These are phyloP conservation scores for Macaranga tanarius DNA, from an alignment of 441 rosid species.

Conservation along the genomic window DNA sequence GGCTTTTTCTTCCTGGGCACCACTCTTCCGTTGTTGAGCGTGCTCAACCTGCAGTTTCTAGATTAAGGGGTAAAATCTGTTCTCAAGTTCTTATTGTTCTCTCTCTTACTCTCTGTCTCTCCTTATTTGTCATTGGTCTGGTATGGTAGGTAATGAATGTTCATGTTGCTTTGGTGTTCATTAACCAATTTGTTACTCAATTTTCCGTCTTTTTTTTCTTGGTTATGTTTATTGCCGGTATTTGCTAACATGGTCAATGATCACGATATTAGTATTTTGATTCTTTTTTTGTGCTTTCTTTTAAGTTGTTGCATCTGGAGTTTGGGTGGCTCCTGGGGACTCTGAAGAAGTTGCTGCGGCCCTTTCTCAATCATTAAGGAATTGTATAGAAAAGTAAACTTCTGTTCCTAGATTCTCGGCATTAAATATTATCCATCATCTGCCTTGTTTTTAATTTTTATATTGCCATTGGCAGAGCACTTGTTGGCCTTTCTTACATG, in stretches of 20 bases:
- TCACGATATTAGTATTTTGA: constrained; percentile 8
- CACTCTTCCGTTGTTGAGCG: constrained; percentile 66
- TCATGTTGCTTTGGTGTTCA: not conserved
- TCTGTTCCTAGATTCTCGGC: constrained; percentile 20
- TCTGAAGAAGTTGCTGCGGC: constrained; percentile 99
- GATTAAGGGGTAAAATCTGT: constrained; percentile 69
- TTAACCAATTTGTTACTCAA: not conserved
- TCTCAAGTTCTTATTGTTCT: constrained; percentile 3
- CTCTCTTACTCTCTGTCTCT: not conserved
- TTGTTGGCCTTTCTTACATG: constrained; percentile 76
- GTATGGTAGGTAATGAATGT: constrained; percentile 11
- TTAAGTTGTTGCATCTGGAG: constrained; percentile 90
- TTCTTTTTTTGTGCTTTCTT: constrained; percentile 10
- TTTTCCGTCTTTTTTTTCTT: not conserved
- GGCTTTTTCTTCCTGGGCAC: constrained; percentile 97
- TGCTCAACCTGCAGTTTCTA: constrained; percentile 84
- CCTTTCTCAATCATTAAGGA: constrained; percentile 88
- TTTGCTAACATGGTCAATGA: constrained; percentile 12
- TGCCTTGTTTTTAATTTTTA: constrained; percentile 6
- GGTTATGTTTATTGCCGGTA: not conserved
- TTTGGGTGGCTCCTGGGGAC: constrained; percentile 99
- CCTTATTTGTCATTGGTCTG: not conserved
- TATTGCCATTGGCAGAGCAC: constrained; percentile 52
- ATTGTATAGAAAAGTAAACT: constrained; percentile 84
- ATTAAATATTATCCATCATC: constrained; percentile 8